Percentiles rank a stretch among this genome's conserved stretches.
Conservation (phyloP, 805 yeast genomes). For the Ascoidea rubescens region DNA sequence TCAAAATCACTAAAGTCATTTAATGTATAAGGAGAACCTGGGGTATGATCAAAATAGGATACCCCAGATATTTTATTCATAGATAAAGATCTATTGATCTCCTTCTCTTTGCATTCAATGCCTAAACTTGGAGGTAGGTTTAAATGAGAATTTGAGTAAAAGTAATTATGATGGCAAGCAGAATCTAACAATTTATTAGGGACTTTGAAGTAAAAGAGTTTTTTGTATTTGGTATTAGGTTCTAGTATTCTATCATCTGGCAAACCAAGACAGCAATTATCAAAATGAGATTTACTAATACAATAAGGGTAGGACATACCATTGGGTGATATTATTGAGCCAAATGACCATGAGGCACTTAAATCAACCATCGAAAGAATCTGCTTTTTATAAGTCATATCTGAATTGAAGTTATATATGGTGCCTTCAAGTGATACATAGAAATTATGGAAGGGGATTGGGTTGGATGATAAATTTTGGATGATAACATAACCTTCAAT, state of each 20-base stretch:
- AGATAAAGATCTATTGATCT: conserved; percentile 19
- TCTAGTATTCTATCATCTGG: conserved; percentile 32
- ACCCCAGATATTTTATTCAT: conserved; percentile 18
- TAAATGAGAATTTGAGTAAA: conserved; percentile 16
- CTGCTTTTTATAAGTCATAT: conserved; percentile 27
- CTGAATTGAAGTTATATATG: conserved; percentile 18
- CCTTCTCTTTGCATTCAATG: conserved; percentile 18
- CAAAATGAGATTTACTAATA: not conserved
- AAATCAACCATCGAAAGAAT: conserved; percentile 48
- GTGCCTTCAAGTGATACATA: conserved; percentile 34
- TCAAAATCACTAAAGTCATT: not conserved
- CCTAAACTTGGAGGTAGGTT: conserved; percentile 28
- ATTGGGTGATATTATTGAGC: conserved; percentile 35
- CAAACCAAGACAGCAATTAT: conserved; percentile 24
- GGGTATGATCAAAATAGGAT: not conserved
- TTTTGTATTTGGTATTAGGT: conserved; percentile 38
- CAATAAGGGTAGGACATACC: conserved; percentile 31
- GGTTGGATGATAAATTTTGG: conserved; percentile 29
- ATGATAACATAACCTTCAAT: conserved; percentile 45
- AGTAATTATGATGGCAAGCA: conserved; percentile 32
- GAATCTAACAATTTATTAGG: conserved; percentile 41
- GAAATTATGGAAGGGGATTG: conserved; percentile 49
- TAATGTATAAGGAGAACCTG: not conserved
- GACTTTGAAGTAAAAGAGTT: conserved; percentile 43
- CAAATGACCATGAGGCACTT: conserved; percentile 39